Conservation (phyloP, 441 rosid genomes). For the Rhodomyrtus psidioides region DNA sequence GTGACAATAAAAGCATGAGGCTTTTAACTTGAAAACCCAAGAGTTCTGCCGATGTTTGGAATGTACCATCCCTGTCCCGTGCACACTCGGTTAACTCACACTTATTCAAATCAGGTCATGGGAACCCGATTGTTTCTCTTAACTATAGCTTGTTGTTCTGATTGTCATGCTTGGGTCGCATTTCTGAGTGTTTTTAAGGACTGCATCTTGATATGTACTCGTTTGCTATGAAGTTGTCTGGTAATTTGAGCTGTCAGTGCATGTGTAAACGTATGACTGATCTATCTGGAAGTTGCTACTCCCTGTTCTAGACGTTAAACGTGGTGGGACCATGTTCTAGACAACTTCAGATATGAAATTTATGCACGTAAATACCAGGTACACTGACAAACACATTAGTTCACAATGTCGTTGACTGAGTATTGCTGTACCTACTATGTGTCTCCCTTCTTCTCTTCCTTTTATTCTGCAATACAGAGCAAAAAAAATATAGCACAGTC, state of each 20-base stretch:
- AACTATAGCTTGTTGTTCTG: background rate
- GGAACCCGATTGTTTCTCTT: background rate
- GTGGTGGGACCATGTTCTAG: background rate
- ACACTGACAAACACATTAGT: background rate
- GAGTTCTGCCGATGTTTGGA: background rate
- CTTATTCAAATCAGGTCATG: background rate
- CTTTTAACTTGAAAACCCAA: background rate
- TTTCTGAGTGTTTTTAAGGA: background rate
- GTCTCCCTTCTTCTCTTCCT: background rate
- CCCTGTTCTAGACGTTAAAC: background rate
- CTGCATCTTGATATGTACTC: background rate
- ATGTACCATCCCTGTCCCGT: background rate
- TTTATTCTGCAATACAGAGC: background rate
- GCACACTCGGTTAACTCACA: background rate
- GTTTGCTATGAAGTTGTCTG: background rate
- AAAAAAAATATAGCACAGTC: background rate
- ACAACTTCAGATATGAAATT: background rate
- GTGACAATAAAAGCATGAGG: slow-evolving; percentile 75
- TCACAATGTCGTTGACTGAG: background rate
- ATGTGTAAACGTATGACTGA: background rate
- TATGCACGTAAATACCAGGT: background rate
- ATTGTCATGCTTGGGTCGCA: background rate
- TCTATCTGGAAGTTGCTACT: background rate
- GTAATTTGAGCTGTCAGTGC: background rate
- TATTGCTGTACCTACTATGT: background rate